phyloP scores from a whole-genome alignment of 2,329 filamentous ascomycete genomes.

The Xylariaceae sp. region DNA sequence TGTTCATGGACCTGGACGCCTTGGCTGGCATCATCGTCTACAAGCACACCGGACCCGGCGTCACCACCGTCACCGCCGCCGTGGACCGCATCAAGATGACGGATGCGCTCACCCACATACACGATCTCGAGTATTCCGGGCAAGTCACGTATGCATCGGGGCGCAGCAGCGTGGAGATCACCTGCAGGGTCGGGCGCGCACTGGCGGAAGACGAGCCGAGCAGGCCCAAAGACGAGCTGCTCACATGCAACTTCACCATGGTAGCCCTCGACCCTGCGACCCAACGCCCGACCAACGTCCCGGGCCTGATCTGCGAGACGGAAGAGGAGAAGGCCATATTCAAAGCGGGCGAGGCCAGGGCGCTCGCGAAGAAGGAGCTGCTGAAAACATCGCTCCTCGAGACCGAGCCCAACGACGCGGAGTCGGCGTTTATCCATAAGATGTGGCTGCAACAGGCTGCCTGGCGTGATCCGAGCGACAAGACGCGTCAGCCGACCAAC shows the following conservation, averaged over 20 bases:
- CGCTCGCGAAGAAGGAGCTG: constrained; percentile 57
- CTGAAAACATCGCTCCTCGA: constrained; percentile 59
- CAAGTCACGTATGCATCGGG: constrained; percentile 65
- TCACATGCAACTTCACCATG: constrained; percentile 65
- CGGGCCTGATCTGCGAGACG: constrained; percentile 55
- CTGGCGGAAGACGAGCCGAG: constrained; percentile 53
- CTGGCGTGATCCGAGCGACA: constrained; percentile 46
- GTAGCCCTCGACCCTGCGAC: constrained; percentile 66
- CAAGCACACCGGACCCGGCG: constrained; percentile 58
- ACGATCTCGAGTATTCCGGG: constrained; percentile 68
- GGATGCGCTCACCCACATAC: constrained; percentile 70
- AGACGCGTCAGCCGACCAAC: constrained; percentile 34
- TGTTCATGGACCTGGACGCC: constrained; percentile 78
- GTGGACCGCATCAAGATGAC: constrained; percentile 54
- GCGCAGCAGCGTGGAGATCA: constrained; percentile 68
- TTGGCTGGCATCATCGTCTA: constrained; percentile 72
- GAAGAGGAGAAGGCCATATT: constrained; percentile 62
- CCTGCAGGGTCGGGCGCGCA: constrained; percentile 67
- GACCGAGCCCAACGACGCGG: constrained; percentile 65
- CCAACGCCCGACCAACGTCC: constrained; percentile 58
- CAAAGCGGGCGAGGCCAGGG: constrained; percentile 57
- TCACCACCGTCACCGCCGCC: constrained; percentile 48
- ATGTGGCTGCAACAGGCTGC: constrained; percentile 68
- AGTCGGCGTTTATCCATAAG: constrained; percentile 66
- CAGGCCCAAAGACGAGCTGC: constrained; percentile 41